Conservation (phyloP, 306 rosid genomes). For the Alnus rubra region DNA sequence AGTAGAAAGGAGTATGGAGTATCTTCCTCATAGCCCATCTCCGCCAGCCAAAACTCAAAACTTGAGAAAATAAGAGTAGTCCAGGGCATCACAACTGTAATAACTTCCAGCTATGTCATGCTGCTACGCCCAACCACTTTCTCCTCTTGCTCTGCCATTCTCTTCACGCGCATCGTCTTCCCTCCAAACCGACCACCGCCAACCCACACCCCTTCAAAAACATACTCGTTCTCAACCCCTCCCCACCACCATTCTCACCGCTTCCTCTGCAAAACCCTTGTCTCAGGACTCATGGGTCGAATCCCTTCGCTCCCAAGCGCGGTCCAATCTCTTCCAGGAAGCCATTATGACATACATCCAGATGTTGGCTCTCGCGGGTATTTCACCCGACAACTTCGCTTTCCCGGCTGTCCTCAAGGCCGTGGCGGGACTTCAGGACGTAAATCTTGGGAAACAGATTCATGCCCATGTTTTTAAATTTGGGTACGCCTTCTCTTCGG, state of each 20-base stretch:
- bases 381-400: constrained; percentile 65
- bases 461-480: constrained; percentile 68
- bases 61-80: not conserved
- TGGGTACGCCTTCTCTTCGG: constrained; percentile 44
- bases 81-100: not conserved
- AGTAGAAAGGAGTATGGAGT: no score
- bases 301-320: constrained; percentile 55
- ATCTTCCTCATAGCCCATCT: no score
- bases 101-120: constrained; percentile 22
- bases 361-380: constrained; percentile 38
- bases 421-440: constrained; percentile 50
- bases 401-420: constrained; percentile 83
- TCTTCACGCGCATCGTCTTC: constrained; percentile 28
- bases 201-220: constrained; percentile 8
- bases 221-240: constrained; percentile 20
- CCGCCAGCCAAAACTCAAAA: not conserved
- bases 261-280: constrained; percentile 9
- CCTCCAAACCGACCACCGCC: constrained; percentile 30
- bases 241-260: not conserved
- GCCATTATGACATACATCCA: constrained; percentile 59
- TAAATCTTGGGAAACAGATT: constrained; percentile 54
- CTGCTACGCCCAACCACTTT: constrained; percentile 11
- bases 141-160: constrained; percentile 17
- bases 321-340: constrained; percentile 47
- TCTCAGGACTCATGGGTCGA: constrained; percentile 57